Evolutionary conservation across 2,329 filamentous ascomycete species (phyloP).

Genomic region (Nothophoma quercina): DNA sequence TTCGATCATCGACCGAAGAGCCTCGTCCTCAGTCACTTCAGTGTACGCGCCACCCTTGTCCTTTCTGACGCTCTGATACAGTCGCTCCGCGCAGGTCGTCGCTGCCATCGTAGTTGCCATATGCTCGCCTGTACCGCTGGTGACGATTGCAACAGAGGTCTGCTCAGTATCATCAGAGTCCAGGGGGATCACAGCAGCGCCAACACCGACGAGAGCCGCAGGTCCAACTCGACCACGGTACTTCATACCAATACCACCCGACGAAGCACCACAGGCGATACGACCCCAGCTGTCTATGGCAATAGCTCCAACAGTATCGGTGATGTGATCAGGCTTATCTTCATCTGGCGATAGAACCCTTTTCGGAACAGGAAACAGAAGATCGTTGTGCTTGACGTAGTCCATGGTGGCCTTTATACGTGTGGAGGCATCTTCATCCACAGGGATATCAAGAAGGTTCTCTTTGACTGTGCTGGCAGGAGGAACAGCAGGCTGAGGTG

Average conservation of each 20-base stretch:
- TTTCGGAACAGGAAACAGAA: conserved; percentile 9
- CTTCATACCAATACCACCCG: conserved; percentile 98
- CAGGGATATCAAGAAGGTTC: background rate
- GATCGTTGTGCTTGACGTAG: conserved; percentile 24
- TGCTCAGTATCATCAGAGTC: conserved; percentile 73
- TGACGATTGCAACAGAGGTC: conserved; percentile 80
- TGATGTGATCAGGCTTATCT: conserved; percentile 68
- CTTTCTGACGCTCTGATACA: conserved; percentile 75
- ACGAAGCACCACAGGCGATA: conserved; percentile 94
- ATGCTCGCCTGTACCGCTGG: conserved; percentile 95
- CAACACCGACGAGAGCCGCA: conserved; percentile 89
- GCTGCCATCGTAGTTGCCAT: conserved; percentile 97
- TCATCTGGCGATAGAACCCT: conserved; percentile 1
- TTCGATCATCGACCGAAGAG: conserved; percentile 77
- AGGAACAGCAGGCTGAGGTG: conserved; percentile 1
- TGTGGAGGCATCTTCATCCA: background rate
- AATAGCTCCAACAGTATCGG: conserved; percentile 95
- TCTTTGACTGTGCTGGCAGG: background rate
- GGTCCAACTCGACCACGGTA: conserved; percentile 90
- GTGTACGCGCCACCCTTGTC: conserved; percentile 68
- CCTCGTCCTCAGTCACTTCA: conserved; percentile 77
- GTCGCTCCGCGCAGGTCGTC: conserved; percentile 81
- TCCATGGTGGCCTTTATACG: conserved; percentile 20
- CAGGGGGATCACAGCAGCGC: conserved; percentile 84
- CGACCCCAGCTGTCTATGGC: conserved; percentile 85